Conservation (phyloP, 768 basidiomycete genomes). For the Mycena venus region DNA sequence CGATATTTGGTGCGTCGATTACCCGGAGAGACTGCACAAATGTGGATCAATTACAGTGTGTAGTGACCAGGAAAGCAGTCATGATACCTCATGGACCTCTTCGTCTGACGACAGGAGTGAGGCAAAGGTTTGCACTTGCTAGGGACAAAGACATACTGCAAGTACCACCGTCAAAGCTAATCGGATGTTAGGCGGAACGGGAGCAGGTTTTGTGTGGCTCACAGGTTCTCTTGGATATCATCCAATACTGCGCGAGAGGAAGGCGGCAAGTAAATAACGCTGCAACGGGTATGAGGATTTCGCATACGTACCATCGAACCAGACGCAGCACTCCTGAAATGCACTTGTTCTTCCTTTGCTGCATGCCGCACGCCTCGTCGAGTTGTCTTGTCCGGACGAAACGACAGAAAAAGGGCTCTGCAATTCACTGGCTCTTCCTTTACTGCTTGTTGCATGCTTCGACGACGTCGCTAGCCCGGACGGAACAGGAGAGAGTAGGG, state of each 20-base stretch:
- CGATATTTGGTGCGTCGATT: not conserved
- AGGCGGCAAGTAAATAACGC: not conserved
- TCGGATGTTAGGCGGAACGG: not conserved
- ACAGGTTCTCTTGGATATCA: constrained; percentile 50
- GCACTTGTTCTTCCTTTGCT: constrained; percentile 34
- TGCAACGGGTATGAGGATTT: not conserved
- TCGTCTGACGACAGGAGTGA: constrained; percentile 31
- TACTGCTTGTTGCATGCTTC: not conserved
- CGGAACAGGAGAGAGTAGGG: not conserved
- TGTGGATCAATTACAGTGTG: not conserved
- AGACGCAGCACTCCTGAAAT: constrained; percentile 43
- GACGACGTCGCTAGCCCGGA: not conserved
- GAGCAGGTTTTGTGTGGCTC: not conserved
- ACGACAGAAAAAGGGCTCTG: no score
- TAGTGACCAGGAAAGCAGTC: not conserved
- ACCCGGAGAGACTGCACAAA: constrained; percentile 32
- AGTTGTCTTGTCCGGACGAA: no score
- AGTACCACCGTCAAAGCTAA: constrained; percentile 45
- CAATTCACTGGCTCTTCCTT: no score
- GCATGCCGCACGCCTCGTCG: constrained; percentile 44
- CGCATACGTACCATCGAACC: constrained; percentile 39
- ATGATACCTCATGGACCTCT: constrained; percentile 44
- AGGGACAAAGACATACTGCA: constrained; percentile 37
- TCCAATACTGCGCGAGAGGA: constrained; percentile 41
- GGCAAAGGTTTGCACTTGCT: not conserved